Conservation (phyloP, 1,284 basidiomycete genomes). For the Megacollybia platyphylla region DNA sequence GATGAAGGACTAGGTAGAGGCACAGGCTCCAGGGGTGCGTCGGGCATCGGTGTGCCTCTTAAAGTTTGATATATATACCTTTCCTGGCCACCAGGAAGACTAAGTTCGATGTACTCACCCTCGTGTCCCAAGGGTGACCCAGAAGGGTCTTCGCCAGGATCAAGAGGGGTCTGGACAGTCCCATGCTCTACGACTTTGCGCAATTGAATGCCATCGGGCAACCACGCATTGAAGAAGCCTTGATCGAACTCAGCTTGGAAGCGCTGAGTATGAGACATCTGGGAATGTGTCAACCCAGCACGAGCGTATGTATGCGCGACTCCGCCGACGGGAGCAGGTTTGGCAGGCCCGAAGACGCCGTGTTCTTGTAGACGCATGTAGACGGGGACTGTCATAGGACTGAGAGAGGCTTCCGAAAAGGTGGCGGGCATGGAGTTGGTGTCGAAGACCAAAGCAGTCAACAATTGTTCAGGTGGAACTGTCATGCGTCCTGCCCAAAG, state of each 20-base stretch:
- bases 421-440: conserved; percentile 16
- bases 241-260: conserved; percentile 6
- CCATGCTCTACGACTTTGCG: conserved; percentile 1
- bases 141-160: neutral
- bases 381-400: conserved; percentile 27
- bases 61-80: conserved; percentile 6
- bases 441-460: neutral
- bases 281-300: no score
- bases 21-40: neutral
- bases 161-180: neutral
- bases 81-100: neutral
- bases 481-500: conserved; percentile 50
- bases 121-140: neutral
- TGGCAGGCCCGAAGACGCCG: conserved; percentile 22
- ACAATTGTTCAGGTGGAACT: conserved; percentile 14
- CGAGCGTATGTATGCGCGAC: no score
- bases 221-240: conserved; percentile 6
- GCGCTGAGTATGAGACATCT: neutral
- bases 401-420: conserved; percentile 23
- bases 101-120: neutral
- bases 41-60: neutral
- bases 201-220: conserved; percentile 4
- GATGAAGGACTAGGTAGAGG: neutral
- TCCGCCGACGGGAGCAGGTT: neutral
- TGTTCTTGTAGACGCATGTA: conserved; percentile 46